A percentile compares a stretch with the other conserved stretches of the same genome.
These are phyloP conservation scores for Rhytidiadelphus loreus DNA, from an alignment of 225 moss, liverwort and hornwort genomes.

Conservation along the genomic window DNA sequence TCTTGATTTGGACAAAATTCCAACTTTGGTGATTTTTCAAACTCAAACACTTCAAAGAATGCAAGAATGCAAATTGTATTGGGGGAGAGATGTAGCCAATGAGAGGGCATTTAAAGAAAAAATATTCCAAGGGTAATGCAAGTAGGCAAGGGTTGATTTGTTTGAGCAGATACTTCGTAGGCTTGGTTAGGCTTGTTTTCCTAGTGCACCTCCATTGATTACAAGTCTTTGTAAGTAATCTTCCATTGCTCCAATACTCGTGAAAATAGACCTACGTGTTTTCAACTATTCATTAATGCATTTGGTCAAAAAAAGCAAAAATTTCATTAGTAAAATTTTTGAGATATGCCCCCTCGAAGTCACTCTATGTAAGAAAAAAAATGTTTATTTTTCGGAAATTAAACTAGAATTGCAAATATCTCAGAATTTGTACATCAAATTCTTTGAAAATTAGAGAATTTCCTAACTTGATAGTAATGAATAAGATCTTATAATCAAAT, in stretches of 20 bases:
- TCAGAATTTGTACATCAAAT: not conserved
- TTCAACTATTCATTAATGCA: not conserved
- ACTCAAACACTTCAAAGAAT: not conserved
- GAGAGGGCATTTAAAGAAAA: not conserved
- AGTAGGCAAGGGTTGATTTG: rapidly evolving
- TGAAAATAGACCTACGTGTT: not conserved
- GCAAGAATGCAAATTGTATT: rapidly evolving
- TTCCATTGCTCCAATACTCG: not conserved
- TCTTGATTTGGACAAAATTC: too few relatives aligned
- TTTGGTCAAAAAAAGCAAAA: not conserved
- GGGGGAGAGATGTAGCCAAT: rapidly evolving
- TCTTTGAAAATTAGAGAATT: not conserved
- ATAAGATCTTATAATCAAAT: not conserved
- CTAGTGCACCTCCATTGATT: not conserved
- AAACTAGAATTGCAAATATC: not conserved
- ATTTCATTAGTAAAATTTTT: not conserved
- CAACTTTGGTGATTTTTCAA: not conserved
- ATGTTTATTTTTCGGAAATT: not conserved
- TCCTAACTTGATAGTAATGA: not conserved
- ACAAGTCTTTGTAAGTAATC: not conserved
- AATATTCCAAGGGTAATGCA: rapidly evolving
- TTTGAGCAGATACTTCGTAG: not conserved
- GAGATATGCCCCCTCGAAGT: rapidly evolving
- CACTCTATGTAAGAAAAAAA: rapidly evolving
- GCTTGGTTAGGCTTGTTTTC: not conserved